Evolutionary conservation across 2,329 filamentous ascomycete genomes (phyloP).

Genomic region (Sporothrix euskadiensis): DNA sequence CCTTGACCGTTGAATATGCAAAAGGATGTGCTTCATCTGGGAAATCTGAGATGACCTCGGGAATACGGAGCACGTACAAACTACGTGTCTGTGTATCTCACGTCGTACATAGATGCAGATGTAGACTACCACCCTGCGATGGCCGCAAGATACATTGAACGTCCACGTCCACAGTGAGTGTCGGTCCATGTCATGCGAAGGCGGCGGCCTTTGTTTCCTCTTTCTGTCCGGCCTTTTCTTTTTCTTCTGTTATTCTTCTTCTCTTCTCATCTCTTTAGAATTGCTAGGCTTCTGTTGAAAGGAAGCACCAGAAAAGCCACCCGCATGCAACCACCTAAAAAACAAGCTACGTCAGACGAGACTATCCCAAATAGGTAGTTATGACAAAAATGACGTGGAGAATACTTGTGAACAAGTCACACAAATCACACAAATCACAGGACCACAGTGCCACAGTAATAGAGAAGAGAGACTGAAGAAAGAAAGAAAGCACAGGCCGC

Average conservation of each 20-base stretch:
- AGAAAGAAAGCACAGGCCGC: background rate
- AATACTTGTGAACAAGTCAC: background rate
- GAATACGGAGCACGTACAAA: background rate
- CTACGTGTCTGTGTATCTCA: no score
- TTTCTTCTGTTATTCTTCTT: background rate
- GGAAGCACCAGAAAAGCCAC: background rate
- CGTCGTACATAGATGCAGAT: background rate
- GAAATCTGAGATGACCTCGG: background rate
- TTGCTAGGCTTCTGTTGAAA: background rate
- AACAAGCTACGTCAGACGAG: background rate
- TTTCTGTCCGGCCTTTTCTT: background rate
- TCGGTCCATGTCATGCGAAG: background rate
- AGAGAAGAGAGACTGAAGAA: background rate
- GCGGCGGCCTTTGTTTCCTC: constrained; percentile 18
- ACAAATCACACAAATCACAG: background rate
- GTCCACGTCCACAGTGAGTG: background rate
- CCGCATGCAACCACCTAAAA: background rate
- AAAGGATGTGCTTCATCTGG: background rate
- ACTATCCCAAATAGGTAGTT: constrained; percentile 27
- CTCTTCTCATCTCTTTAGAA: background rate
- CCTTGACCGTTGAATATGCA: background rate
- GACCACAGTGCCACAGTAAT: background rate
- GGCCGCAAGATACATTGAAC: background rate
- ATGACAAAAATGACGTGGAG: constrained; percentile 31
- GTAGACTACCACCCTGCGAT: background rate